These are phyloP conservation scores for Xerocomus tenax DNA, from an alignment of 1,284 basidiomycete species.

Conservation along the genomic window DNA sequence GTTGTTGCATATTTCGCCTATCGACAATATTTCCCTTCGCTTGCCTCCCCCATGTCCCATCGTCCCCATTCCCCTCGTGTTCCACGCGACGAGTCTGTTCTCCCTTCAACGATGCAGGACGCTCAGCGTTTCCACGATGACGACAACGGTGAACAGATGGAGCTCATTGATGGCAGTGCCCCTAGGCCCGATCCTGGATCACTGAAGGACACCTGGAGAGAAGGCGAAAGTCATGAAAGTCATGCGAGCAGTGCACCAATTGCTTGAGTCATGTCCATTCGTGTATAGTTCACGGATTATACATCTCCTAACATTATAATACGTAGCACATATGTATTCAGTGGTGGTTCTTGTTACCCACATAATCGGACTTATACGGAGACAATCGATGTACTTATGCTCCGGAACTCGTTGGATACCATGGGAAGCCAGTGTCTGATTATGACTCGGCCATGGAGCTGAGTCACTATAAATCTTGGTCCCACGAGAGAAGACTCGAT, in stretches of 20 bases:
- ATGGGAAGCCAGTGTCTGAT: background rate
- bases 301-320: background rate
- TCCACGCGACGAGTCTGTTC: conserved; percentile 34
- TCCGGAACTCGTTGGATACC: background rate
- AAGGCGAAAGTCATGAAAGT: conserved; percentile 23
- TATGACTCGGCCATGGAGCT: background rate
- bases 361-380: background rate
- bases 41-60: conserved; percentile 54
- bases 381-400: background rate
- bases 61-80: conserved; percentile 70
- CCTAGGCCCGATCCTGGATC: conserved; percentile 28
- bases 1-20: conserved; percentile 71
- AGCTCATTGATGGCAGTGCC: conserved; percentile 22
- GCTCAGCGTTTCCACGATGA: conserved; percentile 9
- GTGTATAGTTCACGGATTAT: background rate
- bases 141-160: conserved; percentile 18
- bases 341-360: background rate
- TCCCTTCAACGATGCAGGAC: conserved; percentile 32
- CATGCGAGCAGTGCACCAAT: conserved; percentile 6
- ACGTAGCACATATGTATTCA: background rate
- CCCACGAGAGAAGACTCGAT: too few relatives aligned
- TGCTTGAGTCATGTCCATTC: conserved; percentile 11
- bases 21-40: conserved; percentile 69
- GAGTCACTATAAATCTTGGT: too few relatives aligned
- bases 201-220: conserved; percentile 32